Percentiles rank a stretch among this genome's conserved stretches.
phyloP scores from a whole-genome alignment of 2,329 filamentous ascomycete genomes.

The Penicillium frequentans region DNA sequence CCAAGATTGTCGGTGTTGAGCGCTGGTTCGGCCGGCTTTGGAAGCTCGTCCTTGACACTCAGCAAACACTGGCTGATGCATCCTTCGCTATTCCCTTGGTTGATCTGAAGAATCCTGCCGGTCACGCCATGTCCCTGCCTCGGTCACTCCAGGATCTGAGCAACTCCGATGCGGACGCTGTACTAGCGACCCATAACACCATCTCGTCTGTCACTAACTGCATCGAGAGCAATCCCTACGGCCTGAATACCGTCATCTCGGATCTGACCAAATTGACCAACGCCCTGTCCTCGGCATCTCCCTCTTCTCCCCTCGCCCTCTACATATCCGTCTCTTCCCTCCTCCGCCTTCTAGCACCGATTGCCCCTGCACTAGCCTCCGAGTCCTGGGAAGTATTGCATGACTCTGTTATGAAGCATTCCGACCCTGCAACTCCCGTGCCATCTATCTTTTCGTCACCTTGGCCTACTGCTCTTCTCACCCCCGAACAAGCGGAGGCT shows the following conservation, averaged over 20 bases:
- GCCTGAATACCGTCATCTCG: constrained; percentile 80
- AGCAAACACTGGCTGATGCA: constrained; percentile 23
- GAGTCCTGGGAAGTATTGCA: constrained; percentile 71
- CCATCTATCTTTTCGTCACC: constrained; percentile 46
- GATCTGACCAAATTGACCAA: constrained; percentile 83
- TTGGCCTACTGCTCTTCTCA: constrained; percentile 59
- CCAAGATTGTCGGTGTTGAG: constrained; percentile 76
- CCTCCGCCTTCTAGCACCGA: constrained; percentile 72
- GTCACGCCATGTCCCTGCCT: constrained; percentile 28
- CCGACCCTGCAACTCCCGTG: constrained; percentile 8
- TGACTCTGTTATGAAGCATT: constrained; percentile 17
- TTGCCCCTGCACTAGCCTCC: constrained; percentile 77
- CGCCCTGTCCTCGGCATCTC: constrained; percentile 51
- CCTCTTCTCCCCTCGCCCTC: constrained; percentile 39
- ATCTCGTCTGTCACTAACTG: constrained; percentile 67
- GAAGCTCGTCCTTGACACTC: constrained; percentile 53
- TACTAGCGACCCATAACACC: constrained; percentile 67
- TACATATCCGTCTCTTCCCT: constrained; percentile 56
- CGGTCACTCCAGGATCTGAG: constrained; percentile 31
- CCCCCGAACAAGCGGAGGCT: constrained; percentile 39
- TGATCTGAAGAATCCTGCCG: constrained; percentile 16
- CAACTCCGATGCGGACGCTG: constrained; percentile 49
- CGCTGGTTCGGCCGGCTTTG: constrained; percentile 74
- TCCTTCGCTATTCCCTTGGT: constrained; percentile 23
- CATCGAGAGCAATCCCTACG: constrained; percentile 68